These are phyloP conservation scores for Rauvolfia tetraphylla DNA, from an alignment of 257 asterid genomes.

Conservation along the genomic window DNA sequence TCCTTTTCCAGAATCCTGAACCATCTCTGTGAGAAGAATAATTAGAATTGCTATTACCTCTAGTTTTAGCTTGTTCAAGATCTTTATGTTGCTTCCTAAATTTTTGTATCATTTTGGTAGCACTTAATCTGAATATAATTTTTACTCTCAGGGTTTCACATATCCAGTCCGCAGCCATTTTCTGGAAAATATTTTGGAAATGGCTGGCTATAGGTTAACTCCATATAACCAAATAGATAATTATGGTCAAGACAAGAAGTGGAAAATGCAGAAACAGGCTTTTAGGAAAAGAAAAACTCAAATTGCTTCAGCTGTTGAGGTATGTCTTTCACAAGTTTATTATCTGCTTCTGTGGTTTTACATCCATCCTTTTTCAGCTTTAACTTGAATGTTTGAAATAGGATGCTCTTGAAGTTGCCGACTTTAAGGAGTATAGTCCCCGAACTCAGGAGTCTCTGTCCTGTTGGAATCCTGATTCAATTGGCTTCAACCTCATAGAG, in stretches of 20 bases:
- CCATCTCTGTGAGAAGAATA: not conserved
- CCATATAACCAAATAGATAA: slow-evolving; percentile 82
- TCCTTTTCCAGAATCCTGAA: not conserved
- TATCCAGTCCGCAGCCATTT: slow-evolving; percentile 75
- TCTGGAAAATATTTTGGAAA: slow-evolving; percentile 77
- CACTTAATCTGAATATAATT: not conserved
- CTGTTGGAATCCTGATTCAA: slow-evolving; percentile 96
- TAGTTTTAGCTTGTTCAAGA: not conserved
- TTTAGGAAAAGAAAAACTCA: slow-evolving; percentile 76
- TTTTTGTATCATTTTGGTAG: not conserved
- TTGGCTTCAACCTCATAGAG: slow-evolving; percentile 95
- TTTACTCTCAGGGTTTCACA: slow-evolving; percentile 70
- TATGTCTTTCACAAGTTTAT: slow-evolving; percentile 21
- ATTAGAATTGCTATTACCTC: not conserved
- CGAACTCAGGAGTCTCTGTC: slow-evolving; percentile 62
- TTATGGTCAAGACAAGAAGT: slow-evolving; percentile 90
- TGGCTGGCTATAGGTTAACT: slow-evolving; percentile 69
- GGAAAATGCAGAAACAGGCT: slow-evolving; percentile 92
- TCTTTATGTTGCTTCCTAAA: slow-evolving; percentile 1
- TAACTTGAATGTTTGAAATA: slow-evolving; percentile 38
- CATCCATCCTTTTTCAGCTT: slow-evolving; percentile 1
- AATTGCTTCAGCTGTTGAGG: slow-evolving; percentile 94
- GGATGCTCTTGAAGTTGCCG: slow-evolving; percentile 75
- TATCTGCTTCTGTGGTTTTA: slow-evolving; percentile 8
- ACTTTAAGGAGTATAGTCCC: slow-evolving; percentile 53